Evolutionary conservation across 257 asterid species (phyloP), one percentile per base, ranked within the genome.

Genomic region (Ajuga chamaepitys): DNA sequence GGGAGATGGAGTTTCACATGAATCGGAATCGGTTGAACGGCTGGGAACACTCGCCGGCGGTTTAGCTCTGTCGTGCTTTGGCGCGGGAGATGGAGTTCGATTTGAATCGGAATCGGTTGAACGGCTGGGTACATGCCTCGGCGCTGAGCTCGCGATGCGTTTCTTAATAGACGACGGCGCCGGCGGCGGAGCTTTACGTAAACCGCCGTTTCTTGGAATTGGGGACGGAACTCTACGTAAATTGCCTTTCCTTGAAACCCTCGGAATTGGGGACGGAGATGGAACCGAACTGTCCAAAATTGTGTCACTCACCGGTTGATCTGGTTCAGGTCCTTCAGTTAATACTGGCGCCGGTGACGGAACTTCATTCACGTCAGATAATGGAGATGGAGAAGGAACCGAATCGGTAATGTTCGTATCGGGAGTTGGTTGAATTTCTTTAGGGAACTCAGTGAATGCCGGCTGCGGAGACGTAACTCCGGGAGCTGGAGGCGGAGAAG

Each of bases 401-500:
- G 41, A 51, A 1, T 9, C 1, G 34, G 10, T 40, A 24, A n/a
- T 13, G n/a, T n/a, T n/a, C n/a, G n/a, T n/a, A n/a, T n/a, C n/a
- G n/a, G n/a, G n/a, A n/a, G n/a, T n/a, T n/a, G n/a, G n/a, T n/a
- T n/a, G n/a, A n/a, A n/a, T n/a, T n/a, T n/a, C n/a, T n/a, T n/a
- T n/a, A n/a, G n/a, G n/a, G n/a, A n/a, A n/a, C n/a, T n/a, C n/a
- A n/a, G n/a, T n/a, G n/a, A n/a, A n/a, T n/a, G n/a, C n/a, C n/a
- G n/a, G n/a, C n/a, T n/a, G n/a, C n/a, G n/a, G n/a, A n/a, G n/a
- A n/a, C n/a, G n/a, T n/a, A n/a, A n/a, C n/a, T n/a, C n/a, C n/a
- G 40, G 75, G 6, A 70, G 22, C n/a, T 13, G 77, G 77, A 3
- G 64, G 7, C 47, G 81, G 74, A 18, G 80, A 35, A 46, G 73